Base-by-base conservation (phyloP, 768 basidiomycete genomes). In the Clavulina sp. region DNA sequence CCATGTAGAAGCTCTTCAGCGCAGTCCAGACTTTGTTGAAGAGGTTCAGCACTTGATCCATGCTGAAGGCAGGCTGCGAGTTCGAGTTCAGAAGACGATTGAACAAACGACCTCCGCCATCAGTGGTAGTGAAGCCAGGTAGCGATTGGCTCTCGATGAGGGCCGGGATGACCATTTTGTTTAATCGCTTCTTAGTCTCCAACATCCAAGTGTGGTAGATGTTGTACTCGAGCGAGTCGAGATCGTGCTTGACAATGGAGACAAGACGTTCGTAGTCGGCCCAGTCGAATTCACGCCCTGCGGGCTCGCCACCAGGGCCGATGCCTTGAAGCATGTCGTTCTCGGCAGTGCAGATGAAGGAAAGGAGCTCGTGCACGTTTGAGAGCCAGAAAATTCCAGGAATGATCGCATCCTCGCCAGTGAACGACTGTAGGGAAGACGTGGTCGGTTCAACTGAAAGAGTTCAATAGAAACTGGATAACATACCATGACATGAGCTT, bases 311-410 rank as follows among this genome's bases (percentile, higher is more conserved):
- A 38, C 91, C 92, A 1, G 93, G 93, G 6, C 88, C 92, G 53
- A 97, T 96, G 23, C 95, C 95, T 63, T 97, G 89, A 5, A 89
- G 73, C 80, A 96, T 95, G 66, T 99, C 95, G 62, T 84, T 84
- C 67, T 99, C 95, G n/a, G 95, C 95, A 34, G 96, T 84, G 60
- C 86, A 93, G 61, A 97, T 93, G 67, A 97, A 99, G 4, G 95
- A 99, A 30, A 97, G 73, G 78, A 97, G 92, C 63, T 99, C 95
- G 64, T 99, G 95, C 33, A 99, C 92, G 60, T 99, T 99, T 30
- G 95, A 96, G n/a, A 99, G 71, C 95, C 95, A 99, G 74, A 86
- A 99, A 58, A 97, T 85, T 34, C 95, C 95, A 4, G 95, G 95
- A 33, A 92, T 70, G 55, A 99, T 88, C 16, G 91, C 82, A 52